These are phyloP conservation scores for Verticillium alfalfae DNA, from an alignment of 2,329 filamentous ascomycete species.

Conservation along the genomic window DNA sequence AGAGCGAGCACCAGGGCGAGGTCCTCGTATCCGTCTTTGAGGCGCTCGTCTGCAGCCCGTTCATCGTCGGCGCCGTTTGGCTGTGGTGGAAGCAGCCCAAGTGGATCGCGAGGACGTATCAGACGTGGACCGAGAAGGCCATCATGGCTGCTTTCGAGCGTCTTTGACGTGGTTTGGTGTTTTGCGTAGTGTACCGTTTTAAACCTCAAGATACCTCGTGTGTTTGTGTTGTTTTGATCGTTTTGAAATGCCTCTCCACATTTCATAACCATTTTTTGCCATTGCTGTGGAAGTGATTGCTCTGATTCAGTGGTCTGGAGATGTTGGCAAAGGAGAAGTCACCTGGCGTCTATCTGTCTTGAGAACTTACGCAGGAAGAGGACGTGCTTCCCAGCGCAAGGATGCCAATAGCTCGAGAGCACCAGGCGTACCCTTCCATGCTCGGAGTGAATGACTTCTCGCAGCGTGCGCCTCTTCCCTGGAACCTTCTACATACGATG, in stretches of 20 bases:
- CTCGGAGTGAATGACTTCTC: not conserved
- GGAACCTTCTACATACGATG: not conserved
- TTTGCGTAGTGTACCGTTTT: not conserved
- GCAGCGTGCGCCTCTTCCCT: not conserved
- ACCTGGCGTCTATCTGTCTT: no score
- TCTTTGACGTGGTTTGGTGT: not conserved
- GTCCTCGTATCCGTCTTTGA: constrained; percentile 37
- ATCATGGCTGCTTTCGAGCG: not conserved
- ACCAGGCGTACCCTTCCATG: not conserved
- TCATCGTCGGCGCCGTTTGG: constrained; percentile 6
- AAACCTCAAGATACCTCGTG: not conserved
- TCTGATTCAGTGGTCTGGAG: no score
- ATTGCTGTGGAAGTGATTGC: not conserved
- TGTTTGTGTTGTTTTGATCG: not conserved
- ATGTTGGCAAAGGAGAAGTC: no score
- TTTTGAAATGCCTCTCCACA: not conserved
- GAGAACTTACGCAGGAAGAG: no score
- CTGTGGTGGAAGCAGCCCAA: constrained; percentile 12
- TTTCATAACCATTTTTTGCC: not conserved
- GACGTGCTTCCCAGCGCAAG: not conserved
- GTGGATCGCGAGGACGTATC: constrained; percentile 2
- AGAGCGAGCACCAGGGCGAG: constrained; percentile 63
- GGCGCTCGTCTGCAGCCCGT: constrained; percentile 8
- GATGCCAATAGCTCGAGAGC: not conserved
- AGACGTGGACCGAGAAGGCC: not conserved